These are phyloP conservation scores for Solanum piurae DNA, from an alignment of 257 asterid species.

Conservation along the genomic window DNA sequence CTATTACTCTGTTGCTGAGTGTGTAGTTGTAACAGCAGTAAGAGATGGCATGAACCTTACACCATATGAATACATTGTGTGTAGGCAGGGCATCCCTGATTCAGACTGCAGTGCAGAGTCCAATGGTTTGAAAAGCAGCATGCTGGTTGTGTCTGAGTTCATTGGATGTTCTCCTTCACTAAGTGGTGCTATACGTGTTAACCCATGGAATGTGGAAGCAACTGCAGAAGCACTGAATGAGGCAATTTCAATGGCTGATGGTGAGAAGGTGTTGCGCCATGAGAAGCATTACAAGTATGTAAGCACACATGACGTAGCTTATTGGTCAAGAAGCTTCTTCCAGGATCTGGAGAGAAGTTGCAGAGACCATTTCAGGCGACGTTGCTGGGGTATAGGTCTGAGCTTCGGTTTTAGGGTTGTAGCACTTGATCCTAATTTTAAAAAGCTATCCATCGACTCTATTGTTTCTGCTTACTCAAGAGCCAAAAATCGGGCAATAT, in stretches of 20 bases:
- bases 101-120: slow-evolving; percentile 9
- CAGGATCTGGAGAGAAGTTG: slow-evolving; percentile 47
- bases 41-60: slow-evolving; percentile 51
- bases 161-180: slow-evolving; percentile 51
- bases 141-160: slow-evolving; percentile 44
- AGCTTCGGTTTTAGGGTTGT: slow-evolving; percentile 41
- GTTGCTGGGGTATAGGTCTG: slow-evolving; percentile 47
- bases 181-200: slow-evolving; percentile 43
- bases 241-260: slow-evolving; percentile 34
- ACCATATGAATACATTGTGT: slow-evolving; percentile 34
- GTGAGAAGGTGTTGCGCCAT: slow-evolving; percentile 46
- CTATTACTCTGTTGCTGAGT: slow-evolving; percentile 34
- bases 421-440: slow-evolving; percentile 47
- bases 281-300: slow-evolving; percentile 46
- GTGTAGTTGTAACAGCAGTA: slow-evolving; percentile 44
- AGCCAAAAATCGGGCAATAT: slow-evolving; percentile 31
- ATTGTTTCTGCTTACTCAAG: slow-evolving; percentile 31
- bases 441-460: slow-evolving; percentile 30
- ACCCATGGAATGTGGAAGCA: slow-evolving; percentile 45
- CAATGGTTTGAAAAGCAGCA: slow-evolving; percentile 26
- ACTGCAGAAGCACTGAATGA: slow-evolving; percentile 40
- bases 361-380: slow-evolving; percentile 33
- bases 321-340: slow-evolving; percentile 44
- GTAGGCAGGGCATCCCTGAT: slow-evolving; percentile 35
- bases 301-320: slow-evolving; percentile 43